These are phyloP conservation scores for Claviceps sp. DNA, from an alignment of 2,329 filamentous ascomycete genomes.

Conservation along the genomic window DNA sequence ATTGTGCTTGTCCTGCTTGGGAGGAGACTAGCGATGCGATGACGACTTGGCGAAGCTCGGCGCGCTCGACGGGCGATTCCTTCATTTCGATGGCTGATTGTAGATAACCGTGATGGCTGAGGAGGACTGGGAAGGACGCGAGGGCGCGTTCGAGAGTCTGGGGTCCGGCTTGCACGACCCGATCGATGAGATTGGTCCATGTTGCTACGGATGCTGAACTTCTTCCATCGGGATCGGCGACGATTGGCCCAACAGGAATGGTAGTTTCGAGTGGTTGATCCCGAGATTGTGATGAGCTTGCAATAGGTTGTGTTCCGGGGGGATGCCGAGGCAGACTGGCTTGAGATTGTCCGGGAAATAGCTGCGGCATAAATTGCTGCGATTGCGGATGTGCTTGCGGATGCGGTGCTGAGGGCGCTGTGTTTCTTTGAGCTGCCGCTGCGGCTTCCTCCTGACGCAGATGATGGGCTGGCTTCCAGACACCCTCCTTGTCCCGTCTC, in stretches of 20 bases:
- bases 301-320: neutral
- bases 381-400: neutral
- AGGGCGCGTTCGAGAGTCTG: conserved; percentile 32
- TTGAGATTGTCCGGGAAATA: neutral
- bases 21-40: conserved; percentile 30
- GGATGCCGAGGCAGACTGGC: neutral
- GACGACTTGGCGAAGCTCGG: conserved; percentile 37
- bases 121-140: conserved; percentile 32
- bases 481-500: conserved; percentile 72
- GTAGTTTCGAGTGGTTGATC: neutral
- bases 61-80: conserved; percentile 31
- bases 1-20: conserved; percentile 27
- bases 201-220: conserved; percentile 13
- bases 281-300: neutral
- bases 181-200: conserved; percentile 39
- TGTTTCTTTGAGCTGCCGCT: conserved; percentile 29
- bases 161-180: conserved; percentile 36
- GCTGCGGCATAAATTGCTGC: neutral
- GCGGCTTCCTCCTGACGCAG: conserved; percentile 63
- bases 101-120: conserved; percentile 34
- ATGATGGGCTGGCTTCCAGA: conserved; percentile 68
- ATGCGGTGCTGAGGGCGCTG: conserved; percentile 2
- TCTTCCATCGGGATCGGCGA: conserved; percentile 1
- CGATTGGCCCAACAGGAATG: neutral
- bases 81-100: conserved; percentile 39